Evolutionary conservation across 495 filamentous ascomycete species (phyloP).

Genomic region (Aspergillus baeticus): DNA sequence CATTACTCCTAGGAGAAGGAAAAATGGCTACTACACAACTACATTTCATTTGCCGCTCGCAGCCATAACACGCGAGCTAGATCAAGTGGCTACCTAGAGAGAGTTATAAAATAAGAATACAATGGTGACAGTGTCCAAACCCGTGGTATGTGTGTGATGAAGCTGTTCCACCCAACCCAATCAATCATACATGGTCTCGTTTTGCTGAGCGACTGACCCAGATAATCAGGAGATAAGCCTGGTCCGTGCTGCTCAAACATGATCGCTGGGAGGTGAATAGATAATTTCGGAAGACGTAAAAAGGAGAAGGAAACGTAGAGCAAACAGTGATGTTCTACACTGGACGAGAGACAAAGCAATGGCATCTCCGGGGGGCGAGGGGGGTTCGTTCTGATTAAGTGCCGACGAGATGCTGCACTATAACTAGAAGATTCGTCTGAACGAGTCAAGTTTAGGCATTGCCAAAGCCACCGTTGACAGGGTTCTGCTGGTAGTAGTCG

Average conservation of each 20-base stretch:
- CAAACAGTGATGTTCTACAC: constrained; percentile 35
- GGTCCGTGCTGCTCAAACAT: constrained; percentile 9
- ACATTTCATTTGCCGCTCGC: background rate
- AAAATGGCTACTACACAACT: background rate
- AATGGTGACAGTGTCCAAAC: constrained; percentile 27
- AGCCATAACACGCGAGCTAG: background rate
- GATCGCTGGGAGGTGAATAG: constrained; percentile 26
- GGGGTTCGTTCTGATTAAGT: constrained; percentile 3
- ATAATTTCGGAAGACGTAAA: constrained; percentile 21
- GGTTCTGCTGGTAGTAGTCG: constrained; percentile 40
- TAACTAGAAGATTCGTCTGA: background rate
- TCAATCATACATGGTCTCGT: constrained; percentile 21
- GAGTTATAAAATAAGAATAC: constrained; percentile 22
- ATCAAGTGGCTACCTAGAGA: constrained; percentile 18
- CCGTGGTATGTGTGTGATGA: constrained; percentile 6
- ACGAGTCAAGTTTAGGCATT: constrained; percentile 8
- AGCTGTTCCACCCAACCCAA: constrained; percentile 24
- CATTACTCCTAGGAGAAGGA: too few relatives aligned
- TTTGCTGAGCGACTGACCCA: background rate
- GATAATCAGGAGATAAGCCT: constrained; percentile 12
- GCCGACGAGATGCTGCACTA: background rate
- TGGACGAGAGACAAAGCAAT: constrained; percentile 13
- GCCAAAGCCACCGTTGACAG: constrained; percentile 32
- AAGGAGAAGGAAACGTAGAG: constrained; percentile 14
- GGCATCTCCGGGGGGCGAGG: constrained; percentile 1